These are phyloP conservation scores for Wakefieldia striispora DNA, from an alignment of 768 basidiomycete species.

Conservation along the genomic window DNA sequence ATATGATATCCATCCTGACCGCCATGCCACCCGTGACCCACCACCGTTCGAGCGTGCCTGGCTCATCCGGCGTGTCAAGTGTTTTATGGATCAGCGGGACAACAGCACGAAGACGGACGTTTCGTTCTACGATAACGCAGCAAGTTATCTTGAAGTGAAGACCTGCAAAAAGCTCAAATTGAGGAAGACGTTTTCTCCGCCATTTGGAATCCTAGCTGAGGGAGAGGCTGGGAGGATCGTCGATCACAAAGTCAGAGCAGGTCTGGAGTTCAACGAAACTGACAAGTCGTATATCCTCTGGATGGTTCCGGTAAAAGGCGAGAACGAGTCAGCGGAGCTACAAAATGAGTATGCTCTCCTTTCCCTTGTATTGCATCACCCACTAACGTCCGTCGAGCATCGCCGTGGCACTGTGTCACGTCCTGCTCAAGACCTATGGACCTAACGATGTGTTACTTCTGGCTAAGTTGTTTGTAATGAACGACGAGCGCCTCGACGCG, in stretches of 20 bases:
- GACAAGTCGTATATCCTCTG: slow-evolving; percentile 4
- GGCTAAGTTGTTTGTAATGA: slow-evolving; percentile 6
- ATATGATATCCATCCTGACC: background rate
- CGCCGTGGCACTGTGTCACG: slow-evolving; percentile 11
- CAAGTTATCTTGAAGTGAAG: background rate
- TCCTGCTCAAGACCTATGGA: slow-evolving; percentile 10
- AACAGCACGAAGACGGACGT: background rate
- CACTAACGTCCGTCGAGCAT: slow-evolving; percentile 1
- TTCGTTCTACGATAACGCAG: background rate
- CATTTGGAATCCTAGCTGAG: background rate
- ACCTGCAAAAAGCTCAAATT: slow-evolving; percentile 3
- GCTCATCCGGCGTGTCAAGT: slow-evolving; percentile 6
- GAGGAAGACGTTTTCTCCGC: slow-evolving; percentile 12
- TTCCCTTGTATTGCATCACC: too few relatives aligned
- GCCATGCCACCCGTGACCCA: background rate
- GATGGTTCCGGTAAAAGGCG: background rate
- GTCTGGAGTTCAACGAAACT: background rate
- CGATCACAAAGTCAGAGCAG: slow-evolving; percentile 1
- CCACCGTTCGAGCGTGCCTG: background rate
- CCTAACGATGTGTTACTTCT: slow-evolving; percentile 13
- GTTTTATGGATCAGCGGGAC: slow-evolving; percentile 14
- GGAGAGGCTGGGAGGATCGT: background rate
- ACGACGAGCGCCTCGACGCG: background rate
- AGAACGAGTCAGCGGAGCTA: background rate
- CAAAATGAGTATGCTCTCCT: slow-evolving; percentile 7